Percentiles rank a stretch among this genome's conserved stretches.
Conservation (phyloP, 345 rosid species). For the Dovyalis caffra region DNA sequence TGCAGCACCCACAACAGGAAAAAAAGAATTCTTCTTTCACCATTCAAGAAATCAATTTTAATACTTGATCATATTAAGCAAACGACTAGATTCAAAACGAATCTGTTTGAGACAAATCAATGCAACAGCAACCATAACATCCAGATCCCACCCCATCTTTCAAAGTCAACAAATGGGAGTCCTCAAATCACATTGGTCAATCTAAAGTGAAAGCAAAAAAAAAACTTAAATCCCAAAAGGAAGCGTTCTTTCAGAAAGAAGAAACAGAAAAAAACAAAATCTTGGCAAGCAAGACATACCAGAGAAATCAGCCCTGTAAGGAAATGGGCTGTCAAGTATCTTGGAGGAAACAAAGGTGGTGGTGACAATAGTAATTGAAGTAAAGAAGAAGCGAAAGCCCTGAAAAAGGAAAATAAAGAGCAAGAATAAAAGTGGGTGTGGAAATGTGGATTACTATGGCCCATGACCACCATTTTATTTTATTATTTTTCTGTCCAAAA, state of each 20-base stretch:
- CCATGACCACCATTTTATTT: slow-evolving; percentile 34
- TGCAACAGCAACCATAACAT: slow-evolving; percentile 1
- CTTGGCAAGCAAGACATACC: slow-evolving; percentile 31
- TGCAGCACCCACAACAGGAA: not conserved
- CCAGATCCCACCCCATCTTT: slow-evolving; percentile 32
- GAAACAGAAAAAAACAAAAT: not conserved
- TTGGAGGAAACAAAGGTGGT: slow-evolving; percentile 19
- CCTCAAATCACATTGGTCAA: slow-evolving; percentile 10
- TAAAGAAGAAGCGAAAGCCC: slow-evolving; percentile 48
- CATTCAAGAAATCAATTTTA: not conserved
- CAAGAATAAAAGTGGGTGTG: slow-evolving; percentile 30
- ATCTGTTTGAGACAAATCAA: slow-evolving; percentile 7
- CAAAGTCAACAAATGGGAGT: slow-evolving; percentile 11
- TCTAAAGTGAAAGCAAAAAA: slow-evolving; percentile 17
- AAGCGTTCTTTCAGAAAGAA: not conserved
- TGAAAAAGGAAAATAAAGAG: not conserved
- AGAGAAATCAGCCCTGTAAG: slow-evolving; percentile 10
- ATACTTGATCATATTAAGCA: not conserved
- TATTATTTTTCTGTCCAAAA: not conserved
- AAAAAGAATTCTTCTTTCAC: not conserved
- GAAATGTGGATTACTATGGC: slow-evolving; percentile 35
- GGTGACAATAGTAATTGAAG: slow-evolving; percentile 27
- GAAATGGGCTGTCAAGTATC: slow-evolving; percentile 28
- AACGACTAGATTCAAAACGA: not conserved
- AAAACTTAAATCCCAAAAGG: not conserved